Evolutionary conservation across 2,329 filamentous ascomycete species (phyloP).

Genomic region (Arthrobotrys iridis): DNA sequence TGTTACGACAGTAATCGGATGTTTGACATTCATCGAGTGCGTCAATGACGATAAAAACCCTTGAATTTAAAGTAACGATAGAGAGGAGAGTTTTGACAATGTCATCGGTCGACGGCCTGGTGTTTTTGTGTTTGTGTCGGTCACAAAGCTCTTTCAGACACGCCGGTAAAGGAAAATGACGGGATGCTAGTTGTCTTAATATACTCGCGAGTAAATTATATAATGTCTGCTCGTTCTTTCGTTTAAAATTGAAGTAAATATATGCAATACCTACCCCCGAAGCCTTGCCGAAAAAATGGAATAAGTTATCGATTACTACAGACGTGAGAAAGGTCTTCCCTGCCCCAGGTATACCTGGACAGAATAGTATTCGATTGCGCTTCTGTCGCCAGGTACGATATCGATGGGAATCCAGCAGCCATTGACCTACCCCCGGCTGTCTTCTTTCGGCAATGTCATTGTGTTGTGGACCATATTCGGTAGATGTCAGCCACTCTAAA

Average conservation of each 20-base stretch:
- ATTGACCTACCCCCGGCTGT: constrained; percentile 63
- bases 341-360: constrained; percentile 4
- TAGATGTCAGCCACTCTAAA: constrained; percentile 11
- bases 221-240: constrained; percentile 61
- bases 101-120: not conserved
- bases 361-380: not conserved
- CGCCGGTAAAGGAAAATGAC: not conserved
- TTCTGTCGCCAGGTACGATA: constrained; percentile 60
- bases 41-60: not conserved
- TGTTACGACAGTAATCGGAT: not conserved
- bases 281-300: constrained; percentile 55
- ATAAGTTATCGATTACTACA: not conserved
- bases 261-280: constrained; percentile 62
- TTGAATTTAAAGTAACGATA: not conserved
- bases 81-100: not conserved
- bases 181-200: constrained; percentile 61
- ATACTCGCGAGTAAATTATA: constrained; percentile 60
- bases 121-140: not conserved
- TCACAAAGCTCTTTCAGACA: not conserved
- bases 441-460: constrained; percentile 61
- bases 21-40: constrained; percentile 5
- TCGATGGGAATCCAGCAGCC: constrained; percentile 63
- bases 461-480: constrained; percentile 60
- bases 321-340: constrained; percentile 21
- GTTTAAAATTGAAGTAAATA: constrained; percentile 64